Base-by-base conservation (phyloP, 768 basidiomycete species). In the Amanita rimosa region DNA sequence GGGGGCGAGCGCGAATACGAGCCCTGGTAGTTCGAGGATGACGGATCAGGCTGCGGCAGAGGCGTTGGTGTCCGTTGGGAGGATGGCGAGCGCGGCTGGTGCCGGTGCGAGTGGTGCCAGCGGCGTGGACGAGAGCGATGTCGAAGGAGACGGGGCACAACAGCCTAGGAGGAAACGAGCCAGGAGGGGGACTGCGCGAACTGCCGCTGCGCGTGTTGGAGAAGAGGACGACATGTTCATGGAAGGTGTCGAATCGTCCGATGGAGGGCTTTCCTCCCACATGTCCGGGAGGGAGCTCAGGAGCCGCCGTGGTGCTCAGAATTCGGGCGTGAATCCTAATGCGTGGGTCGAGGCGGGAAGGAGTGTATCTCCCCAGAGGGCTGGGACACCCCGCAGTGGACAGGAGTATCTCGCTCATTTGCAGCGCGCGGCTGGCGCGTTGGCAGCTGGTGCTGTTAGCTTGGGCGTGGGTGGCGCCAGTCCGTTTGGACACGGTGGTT, bases 1-100 rank as follows among this genome's bases (percentile, higher is more conserved):
- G 7, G 44, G 44, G 13, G 44, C 26, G 33, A 45, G 34, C 14
- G 33, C 45, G 35, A 49, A 49, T 35, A 58, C 51, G 22, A 57
- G 58, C 22, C 57, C 62, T 41, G 67, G 62, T 14, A 49, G 41
- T 35, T 49, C 48, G 33, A 65, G 70, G 44, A 68, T 88, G 71
- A 76, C 83, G 9, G 90, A 93, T 61, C 87, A 90, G 60, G 88
- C 88, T 33, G 90, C 90, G 1, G 90, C 90, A 9, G 90, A 92
- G 66, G 83, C 87, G 3, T 79, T 93, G 38, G 88, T 91, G 38
- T 81, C 85, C 41, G 87, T 92, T 29, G 85, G 86, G 26, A 77
- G 86, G 40, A 59, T 61, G 34, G 45, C 44, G 5, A 35, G 31
- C 16, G 67, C 62, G 17, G 64, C 44, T 37, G 45, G 33, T 46